Conservation (phyloP, 768 basidiomycete genomes). For the Mycena sanguinolenta region DNA sequence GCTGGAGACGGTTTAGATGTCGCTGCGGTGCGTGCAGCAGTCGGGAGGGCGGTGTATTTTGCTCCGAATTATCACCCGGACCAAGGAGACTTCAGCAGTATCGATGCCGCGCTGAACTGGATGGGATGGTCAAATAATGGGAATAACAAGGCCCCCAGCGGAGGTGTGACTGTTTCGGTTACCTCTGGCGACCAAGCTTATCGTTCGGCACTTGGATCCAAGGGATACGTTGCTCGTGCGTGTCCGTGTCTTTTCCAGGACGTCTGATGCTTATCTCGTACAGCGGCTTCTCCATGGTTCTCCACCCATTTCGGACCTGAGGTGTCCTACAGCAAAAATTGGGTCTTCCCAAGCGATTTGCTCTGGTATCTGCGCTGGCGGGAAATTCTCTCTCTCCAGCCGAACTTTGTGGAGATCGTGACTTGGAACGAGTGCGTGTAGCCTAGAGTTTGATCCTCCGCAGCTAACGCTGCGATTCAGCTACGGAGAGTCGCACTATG, state of each 20-base stretch:
- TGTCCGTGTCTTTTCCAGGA: neutral
- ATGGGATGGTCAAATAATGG: conserved; percentile 37
- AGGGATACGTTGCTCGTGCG: conserved; percentile 40
- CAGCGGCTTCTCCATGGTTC: conserved; percentile 65
- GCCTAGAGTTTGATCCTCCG: no score
- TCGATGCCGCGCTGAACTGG: conserved; percentile 41
- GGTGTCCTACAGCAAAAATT: conserved; percentile 40
- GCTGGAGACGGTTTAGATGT: conserved; percentile 53
- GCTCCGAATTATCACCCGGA: conserved; percentile 40
- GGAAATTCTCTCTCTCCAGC: conserved; percentile 23
- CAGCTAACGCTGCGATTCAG: neutral
- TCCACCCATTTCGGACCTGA: conserved; percentile 48
- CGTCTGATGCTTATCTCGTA: neutral
- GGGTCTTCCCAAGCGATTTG: conserved; percentile 40
- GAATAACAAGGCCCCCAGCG: conserved; percentile 36
- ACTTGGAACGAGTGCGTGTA: conserved; percentile 56
- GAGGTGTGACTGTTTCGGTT: conserved; percentile 29
- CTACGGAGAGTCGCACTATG: conserved; percentile 66
- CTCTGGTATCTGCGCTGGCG: conserved; percentile 39
- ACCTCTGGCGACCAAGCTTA: conserved; percentile 30
- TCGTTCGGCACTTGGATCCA: conserved; percentile 25
- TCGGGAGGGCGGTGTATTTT: conserved; percentile 26
- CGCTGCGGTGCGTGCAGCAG: conserved; percentile 21
- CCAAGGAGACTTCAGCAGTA: conserved; percentile 30
- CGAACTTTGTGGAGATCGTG: conserved; percentile 49